These are phyloP conservation scores for Suillus plorans DNA, from an alignment of 768 basidiomycete genomes.

Conservation along the genomic window DNA sequence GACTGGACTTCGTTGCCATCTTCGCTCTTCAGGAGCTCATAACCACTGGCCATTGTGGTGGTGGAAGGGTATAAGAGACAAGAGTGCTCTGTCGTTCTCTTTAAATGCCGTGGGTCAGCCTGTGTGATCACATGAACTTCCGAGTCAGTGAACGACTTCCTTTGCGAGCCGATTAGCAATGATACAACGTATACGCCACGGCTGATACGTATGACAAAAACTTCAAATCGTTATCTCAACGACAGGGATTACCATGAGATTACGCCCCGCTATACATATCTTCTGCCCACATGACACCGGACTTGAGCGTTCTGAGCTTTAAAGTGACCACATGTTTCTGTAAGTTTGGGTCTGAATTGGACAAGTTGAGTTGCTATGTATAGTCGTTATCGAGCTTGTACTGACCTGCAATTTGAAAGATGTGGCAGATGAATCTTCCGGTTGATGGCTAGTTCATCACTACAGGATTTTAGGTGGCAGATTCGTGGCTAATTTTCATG, in stretches of 20 bases:
- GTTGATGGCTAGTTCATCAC: not conserved
- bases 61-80: not conserved
- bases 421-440: not conserved
- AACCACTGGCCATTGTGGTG: slow-evolving; percentile 20
- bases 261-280: slow-evolving; percentile 15
- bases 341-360: not conserved
- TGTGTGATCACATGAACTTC: not conserved
- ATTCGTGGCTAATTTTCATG: not conserved
- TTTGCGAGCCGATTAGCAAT: not conserved
- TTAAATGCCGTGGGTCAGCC: not conserved
- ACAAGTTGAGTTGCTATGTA: not conserved
- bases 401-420: not conserved
- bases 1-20: not conserved
- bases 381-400: not conserved
- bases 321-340: not conserved
- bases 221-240: not conserved
- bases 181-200: not conserved
- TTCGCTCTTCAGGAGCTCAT: slow-evolving; percentile 17
- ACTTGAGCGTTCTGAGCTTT: not conserved
- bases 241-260: not conserved
- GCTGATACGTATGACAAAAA: not conserved
- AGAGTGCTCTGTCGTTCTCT: not conserved
- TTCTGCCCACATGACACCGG: too few relatives aligned
- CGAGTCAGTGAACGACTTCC: not conserved
- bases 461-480: not conserved